Evolutionary conservation across 2,329 filamentous ascomycete species (phyloP).

Genomic region (Hypoxylon sp.): DNA sequence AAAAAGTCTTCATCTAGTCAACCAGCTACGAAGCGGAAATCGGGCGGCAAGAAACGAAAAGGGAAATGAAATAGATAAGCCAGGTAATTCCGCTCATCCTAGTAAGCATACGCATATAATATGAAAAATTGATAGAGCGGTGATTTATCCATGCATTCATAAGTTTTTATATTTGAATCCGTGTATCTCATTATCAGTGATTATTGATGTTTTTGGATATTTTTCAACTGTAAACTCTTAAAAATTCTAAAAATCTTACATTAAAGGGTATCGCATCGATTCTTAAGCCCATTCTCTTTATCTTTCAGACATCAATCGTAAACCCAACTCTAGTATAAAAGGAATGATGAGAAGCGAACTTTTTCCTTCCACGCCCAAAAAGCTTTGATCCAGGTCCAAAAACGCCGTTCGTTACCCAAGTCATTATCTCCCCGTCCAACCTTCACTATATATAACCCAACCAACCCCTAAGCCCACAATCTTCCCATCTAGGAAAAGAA

Average conservation of each 20-base stretch:
- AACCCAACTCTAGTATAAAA: constrained; percentile 24
- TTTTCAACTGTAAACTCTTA: constrained; percentile 6
- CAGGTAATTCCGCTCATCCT: constrained; percentile 19
- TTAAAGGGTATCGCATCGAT: constrained; percentile 26
- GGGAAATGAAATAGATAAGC: constrained; percentile 47
- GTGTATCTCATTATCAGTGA: not conserved
- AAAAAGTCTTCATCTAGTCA: constrained; percentile 53
- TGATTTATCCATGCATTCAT: constrained; percentile 35
- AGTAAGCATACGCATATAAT: constrained; percentile 38
- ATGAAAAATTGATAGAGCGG: constrained; percentile 38
- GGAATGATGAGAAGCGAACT: constrained; percentile 28
- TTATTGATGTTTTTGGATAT: not conserved
- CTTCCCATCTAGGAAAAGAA: constrained; percentile 55
- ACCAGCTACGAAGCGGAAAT: constrained; percentile 41
- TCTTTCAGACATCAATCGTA: constrained; percentile 32
- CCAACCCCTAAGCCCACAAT: too few species aligned
- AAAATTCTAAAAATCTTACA: constrained; percentile 30
- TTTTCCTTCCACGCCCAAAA: not conserved
- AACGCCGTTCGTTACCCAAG: constrained; percentile 22
- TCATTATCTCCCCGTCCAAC: constrained; percentile 8
- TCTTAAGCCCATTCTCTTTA: constrained; percentile 23
- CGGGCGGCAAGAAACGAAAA: constrained; percentile 47
- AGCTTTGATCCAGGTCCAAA: not conserved
- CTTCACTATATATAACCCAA: too few species aligned
- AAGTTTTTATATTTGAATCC: constrained; percentile 2